These are phyloP conservation scores for Agaricus sinodeliciosus DNA, from an alignment of 768 basidiomycete genomes.

Conservation along the genomic window DNA sequence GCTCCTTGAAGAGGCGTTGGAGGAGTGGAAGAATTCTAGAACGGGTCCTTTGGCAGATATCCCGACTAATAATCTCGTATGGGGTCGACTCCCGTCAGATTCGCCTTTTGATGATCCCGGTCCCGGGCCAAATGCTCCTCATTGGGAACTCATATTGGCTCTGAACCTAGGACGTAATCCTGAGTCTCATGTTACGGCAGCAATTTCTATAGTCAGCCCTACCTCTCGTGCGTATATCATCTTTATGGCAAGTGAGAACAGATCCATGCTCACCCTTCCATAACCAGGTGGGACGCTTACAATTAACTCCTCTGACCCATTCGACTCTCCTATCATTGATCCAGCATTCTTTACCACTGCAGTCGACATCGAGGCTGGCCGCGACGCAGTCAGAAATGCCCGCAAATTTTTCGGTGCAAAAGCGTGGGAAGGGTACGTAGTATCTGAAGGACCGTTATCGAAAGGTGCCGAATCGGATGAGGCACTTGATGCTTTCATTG, in stretches of 20 bases:
- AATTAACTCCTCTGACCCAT: constrained; percentile 12
- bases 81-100: constrained; percentile 14
- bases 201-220: constrained; percentile 6
- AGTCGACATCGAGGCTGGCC: constrained; percentile 18
- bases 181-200: background rate
- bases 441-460: background rate
- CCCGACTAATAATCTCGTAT: constrained; percentile 15
- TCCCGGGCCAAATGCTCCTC: constrained; percentile 17
- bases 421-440: constrained; percentile 3
- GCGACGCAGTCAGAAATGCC: constrained; percentile 5
- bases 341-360: constrained; percentile 1
- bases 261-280: background rate
- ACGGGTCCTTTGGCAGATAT: constrained; percentile 12
- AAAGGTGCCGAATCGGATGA: background rate
- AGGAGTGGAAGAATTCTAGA: constrained; percentile 9
- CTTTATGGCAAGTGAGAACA: background rate
- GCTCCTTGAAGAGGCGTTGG: constrained; percentile 7
- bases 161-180: background rate
- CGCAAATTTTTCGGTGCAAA: constrained; percentile 1
- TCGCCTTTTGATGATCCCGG: constrained; percentile 14
- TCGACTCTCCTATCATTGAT: constrained; percentile 10
- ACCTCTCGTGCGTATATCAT: constrained; percentile 8
- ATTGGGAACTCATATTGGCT: constrained; percentile 14
- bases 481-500: constrained; percentile 5
- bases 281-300: constrained; percentile 7